Evolutionary conservation across 805 yeast species (phyloP).

Genomic region (Barnettozyma californica): DNA sequence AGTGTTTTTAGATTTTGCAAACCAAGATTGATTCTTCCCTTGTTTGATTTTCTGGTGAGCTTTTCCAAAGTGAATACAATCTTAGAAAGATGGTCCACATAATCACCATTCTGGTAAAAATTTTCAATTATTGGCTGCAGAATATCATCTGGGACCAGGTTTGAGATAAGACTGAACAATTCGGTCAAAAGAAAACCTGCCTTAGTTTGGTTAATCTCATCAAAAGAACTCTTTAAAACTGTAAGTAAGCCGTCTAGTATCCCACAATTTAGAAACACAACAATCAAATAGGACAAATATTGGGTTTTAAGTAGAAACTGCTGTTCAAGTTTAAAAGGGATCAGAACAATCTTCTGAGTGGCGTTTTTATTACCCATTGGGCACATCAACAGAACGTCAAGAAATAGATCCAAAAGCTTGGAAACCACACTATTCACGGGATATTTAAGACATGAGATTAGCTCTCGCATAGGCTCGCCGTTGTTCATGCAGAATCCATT

Average conservation of each 20-base stretch:
- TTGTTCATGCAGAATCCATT: slow-evolving; percentile 55
- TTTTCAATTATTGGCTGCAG: slow-evolving; percentile 13
- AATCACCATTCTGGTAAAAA: slow-evolving; percentile 2
- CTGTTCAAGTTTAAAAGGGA: slow-evolving; percentile 32
- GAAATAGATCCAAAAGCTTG: slow-evolving; percentile 63
- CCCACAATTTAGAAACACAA: slow-evolving; percentile 50
- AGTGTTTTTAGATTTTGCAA: slow-evolving; percentile 22
- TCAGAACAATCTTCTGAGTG: slow-evolving; percentile 14
- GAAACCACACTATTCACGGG: slow-evolving; percentile 54
- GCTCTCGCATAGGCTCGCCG: slow-evolving; percentile 48
- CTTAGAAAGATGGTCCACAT: slow-evolving; percentile 11
- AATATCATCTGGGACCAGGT: slow-evolving; percentile 47
- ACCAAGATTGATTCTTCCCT: slow-evolving; percentile 33
- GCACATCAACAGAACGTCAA: slow-evolving; percentile 59
- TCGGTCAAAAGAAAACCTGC: slow-evolving; percentile 64
- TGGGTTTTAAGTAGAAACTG: slow-evolving; percentile 51
- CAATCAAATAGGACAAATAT: slow-evolving; percentile 55
- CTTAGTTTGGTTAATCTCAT: slow-evolving; percentile 45
- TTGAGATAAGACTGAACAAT: slow-evolving; percentile 47
- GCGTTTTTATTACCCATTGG: slow-evolving; percentile 33
- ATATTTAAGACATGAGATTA: slow-evolving; percentile 57
- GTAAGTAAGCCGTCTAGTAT: slow-evolving; percentile 43
- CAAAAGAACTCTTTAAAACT: slow-evolving; percentile 37
- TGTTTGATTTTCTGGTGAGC: slow-evolving; percentile 34
- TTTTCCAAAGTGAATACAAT: slow-evolving; percentile 46